Evolutionary conservation across 441 rosid genomes (phyloP), one percentile per base, ranked within the genome.

Genomic region (Eugenia klotzschiana): DNA sequence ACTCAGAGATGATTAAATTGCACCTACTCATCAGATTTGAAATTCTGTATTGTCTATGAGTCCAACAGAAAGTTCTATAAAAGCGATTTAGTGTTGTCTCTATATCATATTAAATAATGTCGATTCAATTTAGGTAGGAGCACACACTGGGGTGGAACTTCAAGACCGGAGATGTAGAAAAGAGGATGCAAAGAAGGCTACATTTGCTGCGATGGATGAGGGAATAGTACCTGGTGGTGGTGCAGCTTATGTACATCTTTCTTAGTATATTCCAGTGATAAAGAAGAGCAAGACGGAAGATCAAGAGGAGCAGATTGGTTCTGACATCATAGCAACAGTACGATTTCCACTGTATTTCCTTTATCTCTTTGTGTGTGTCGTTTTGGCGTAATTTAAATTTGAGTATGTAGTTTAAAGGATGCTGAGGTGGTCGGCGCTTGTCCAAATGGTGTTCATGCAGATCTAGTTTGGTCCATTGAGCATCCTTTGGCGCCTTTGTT

Each of bases 201-300:
- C 94, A 16, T 95, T 92, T 89, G 98, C 99, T 86, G 99, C 98
- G 82, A 91, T 96, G 92, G 91, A 92, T 52, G 93, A 96, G 89
- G 99, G 99, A 80, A 90, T 95, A 84, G 95, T 93, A 49, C 97
- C 98, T 51, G 98, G 97, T 51, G 93, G 96, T 81, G 98, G 98
- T 87, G 93, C 97, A 27, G 81, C 93, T 25, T 95, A 92, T 84
- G 86, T 90, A 52, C 98, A 91, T 90, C 93, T 96, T 50, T 88
- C 90, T 26, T 88, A 90, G 83, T 89, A 89, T 82, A 90, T 94
- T 50, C 87, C 92, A 12, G 29, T 82, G 73, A 91, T 93, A 84
- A 41, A 41, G 43, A 90, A 85, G 83, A 83, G 86, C 82, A 84
- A 85, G 43, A 85, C 94, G 92, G 86, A 86, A 72, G 96, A 94